These are phyloP conservation scores for Ogataea methylovora DNA, from an alignment of 805 yeast species.

Conservation along the genomic window DNA sequence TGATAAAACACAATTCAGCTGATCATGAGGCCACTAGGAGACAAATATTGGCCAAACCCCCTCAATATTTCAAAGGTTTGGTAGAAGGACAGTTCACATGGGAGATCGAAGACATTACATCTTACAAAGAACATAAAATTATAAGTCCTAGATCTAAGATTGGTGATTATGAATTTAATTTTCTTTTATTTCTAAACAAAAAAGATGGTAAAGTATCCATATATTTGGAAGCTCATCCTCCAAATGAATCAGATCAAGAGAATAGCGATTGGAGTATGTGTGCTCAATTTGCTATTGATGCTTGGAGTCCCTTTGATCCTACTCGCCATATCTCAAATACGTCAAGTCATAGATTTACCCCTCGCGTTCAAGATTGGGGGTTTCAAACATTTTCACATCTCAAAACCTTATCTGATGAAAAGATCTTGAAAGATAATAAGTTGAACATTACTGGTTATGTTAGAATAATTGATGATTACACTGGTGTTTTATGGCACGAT, in stretches of 20 bases:
- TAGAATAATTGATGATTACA: conserved; percentile 74
- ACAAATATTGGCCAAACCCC: conserved; percentile 15
- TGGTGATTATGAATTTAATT: conserved; percentile 61
- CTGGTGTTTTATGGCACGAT: conserved; percentile 93
- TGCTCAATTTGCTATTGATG: conserved; percentile 79
- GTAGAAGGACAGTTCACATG: conserved; percentile 30
- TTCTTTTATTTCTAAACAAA: conserved; percentile 63
- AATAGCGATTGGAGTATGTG: conserved; percentile 72
- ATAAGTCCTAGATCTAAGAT: conserved; percentile 40
- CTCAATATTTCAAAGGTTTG: conserved; percentile 23
- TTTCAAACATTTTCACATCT: conserved; percentile 69
- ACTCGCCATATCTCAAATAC: conserved; percentile 48
- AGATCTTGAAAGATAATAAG: conserved; percentile 37
- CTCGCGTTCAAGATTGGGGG: conserved; percentile 91
- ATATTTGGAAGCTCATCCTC: conserved; percentile 70
- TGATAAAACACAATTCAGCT: conserved; percentile 1
- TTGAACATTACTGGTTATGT: conserved; percentile 73
- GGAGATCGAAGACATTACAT: conserved; percentile 27
- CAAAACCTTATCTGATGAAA: conserved; percentile 28
- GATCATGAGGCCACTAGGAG: not conserved
- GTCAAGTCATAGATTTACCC: conserved; percentile 73
- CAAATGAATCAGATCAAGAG: conserved; percentile 13
- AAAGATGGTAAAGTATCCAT: conserved; percentile 65
- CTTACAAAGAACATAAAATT: conserved; percentile 25
- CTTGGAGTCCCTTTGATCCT: conserved; percentile 77